Evolutionary conservation across 257 asterid genomes (phyloP).

Genomic region (Solanum pennellii): DNA sequence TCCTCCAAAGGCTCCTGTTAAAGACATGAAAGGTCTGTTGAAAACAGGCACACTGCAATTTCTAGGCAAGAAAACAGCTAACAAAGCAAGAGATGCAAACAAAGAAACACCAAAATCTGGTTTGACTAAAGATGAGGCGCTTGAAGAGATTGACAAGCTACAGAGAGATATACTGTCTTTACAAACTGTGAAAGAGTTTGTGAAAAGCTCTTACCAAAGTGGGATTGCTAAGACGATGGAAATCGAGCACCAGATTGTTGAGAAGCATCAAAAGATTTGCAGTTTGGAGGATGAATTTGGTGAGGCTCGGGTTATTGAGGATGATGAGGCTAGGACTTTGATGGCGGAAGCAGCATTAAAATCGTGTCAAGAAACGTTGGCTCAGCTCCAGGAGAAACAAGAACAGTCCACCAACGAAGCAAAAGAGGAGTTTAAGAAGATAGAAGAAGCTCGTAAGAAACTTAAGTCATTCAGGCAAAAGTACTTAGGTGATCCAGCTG

Average conservation of each 20-base stretch:
- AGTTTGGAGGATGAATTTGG: slow-evolving; percentile 63
- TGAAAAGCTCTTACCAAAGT: slow-evolving; percentile 76
- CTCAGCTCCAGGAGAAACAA: slow-evolving; percentile 55
- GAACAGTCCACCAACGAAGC: slow-evolving; percentile 38
- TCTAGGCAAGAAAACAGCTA: slow-evolving; percentile 19
- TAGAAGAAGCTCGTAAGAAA: slow-evolving; percentile 41
- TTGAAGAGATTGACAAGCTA: slow-evolving; percentile 60
- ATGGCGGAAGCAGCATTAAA: slow-evolving; percentile 89
- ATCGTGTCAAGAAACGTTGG: slow-evolving; percentile 69
- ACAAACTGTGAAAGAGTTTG: slow-evolving; percentile 84
- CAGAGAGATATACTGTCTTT: slow-evolving; percentile 64
- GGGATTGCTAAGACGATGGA: slow-evolving; percentile 60
- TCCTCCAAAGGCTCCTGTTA: slow-evolving; percentile 42
- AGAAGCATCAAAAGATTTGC: slow-evolving; percentile 59
- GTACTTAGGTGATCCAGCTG: slow-evolving; percentile 9
- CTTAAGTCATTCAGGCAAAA: slow-evolving; percentile 28
- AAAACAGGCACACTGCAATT: slow-evolving; percentile 34
- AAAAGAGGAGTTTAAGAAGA: slow-evolving; percentile 38
- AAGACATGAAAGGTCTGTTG: slow-evolving; percentile 43
- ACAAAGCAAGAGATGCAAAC: background rate
- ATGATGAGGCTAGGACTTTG: slow-evolving; percentile 62
- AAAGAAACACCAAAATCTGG: slow-evolving; percentile 31
- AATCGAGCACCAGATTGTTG: slow-evolving; percentile 70
- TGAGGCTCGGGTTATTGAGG: slow-evolving; percentile 55
- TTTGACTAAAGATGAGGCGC: slow-evolving; percentile 45